A percentile compares a stretch with the other conserved stretches of the same genome.
phyloP scores from a whole-genome alignment of 1,139 yeast species.

The Kodamaea fungicola region DNA sequence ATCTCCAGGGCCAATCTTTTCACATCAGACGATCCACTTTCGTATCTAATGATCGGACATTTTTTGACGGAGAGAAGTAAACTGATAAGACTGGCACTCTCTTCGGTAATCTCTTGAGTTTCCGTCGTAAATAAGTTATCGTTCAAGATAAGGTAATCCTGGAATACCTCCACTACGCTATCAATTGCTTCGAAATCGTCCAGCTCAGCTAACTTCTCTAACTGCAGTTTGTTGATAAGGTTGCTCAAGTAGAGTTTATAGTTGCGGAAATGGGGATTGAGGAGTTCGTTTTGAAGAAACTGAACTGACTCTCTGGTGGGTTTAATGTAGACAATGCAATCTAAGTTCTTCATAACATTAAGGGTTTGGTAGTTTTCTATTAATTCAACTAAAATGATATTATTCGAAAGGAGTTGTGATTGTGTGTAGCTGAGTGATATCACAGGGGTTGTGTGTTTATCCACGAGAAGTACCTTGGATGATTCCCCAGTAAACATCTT shows the following conservation, averaged over 20 bases:
- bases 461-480: slow-evolving; percentile 76
- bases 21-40: slow-evolving; percentile 59
- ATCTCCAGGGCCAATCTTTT: slow-evolving; percentile 69
- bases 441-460: slow-evolving; percentile 73
- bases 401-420: slow-evolving; percentile 74
- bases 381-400: slow-evolving; percentile 77
- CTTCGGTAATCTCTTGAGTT: slow-evolving; percentile 25
- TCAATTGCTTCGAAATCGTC: slow-evolving; percentile 82
- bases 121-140: slow-evolving; percentile 49
- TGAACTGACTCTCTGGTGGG: slow-evolving; percentile 69
- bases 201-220: slow-evolving; percentile 85
- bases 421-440: slow-evolving; percentile 88
- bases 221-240: slow-evolving; percentile 64
- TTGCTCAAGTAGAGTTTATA: slow-evolving; percentile 80
- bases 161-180: slow-evolving; percentile 76
- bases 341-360: slow-evolving; percentile 70
- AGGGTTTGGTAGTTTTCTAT: slow-evolving; percentile 61
- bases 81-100: slow-evolving; percentile 56
- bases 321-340: slow-evolving; percentile 75
- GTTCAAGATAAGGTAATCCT: slow-evolving; percentile 76
- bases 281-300: slow-evolving; percentile 59
- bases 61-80: slow-evolving; percentile 68
- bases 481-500: slow-evolving; percentile 36
- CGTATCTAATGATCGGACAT: slow-evolving; percentile 77
- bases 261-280: slow-evolving; percentile 71